These are phyloP conservation scores for Tremella yokohamensis DNA, from an alignment of 768 basidiomycete genomes.

Conservation along the genomic window DNA sequence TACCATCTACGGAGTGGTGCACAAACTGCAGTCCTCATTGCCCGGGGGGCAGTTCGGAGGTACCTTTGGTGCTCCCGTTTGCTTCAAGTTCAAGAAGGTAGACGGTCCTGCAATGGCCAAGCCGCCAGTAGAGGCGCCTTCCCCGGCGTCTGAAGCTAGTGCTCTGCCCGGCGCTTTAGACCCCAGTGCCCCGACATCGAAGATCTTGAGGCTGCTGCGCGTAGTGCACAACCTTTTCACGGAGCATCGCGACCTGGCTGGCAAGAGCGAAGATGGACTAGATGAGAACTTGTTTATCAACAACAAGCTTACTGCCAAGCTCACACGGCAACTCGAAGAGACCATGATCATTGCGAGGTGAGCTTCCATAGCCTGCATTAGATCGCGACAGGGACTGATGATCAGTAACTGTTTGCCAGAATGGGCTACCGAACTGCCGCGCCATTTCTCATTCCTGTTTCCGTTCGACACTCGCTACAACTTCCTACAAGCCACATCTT, in stretches of 20 bases:
- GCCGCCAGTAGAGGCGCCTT: constrained; percentile 26
- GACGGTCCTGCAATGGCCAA: constrained; percentile 64
- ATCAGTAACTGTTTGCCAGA: constrained; percentile 88
- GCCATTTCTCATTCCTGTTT: constrained; percentile 97
- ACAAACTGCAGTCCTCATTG: constrained; percentile 48
- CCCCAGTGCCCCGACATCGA: constrained; percentile 77
- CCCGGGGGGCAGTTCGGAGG: constrained; percentile 14
- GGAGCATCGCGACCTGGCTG: constrained; percentile 46
- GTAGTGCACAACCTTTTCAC: constrained; percentile 80
- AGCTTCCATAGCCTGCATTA: constrained; percentile 23
- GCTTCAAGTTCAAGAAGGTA: constrained; percentile 89
- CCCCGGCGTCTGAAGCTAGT: constrained; percentile 28
- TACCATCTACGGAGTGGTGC: constrained; percentile 94
- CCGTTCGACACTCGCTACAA: constrained; percentile 96
- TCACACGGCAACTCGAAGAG: constrained; percentile 95
- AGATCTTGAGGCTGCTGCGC: constrained; percentile 83
- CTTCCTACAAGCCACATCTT: constrained; percentile 95
- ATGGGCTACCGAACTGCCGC: constrained; percentile 93
- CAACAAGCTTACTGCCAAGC: constrained; percentile 94
- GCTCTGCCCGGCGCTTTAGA: constrained; percentile 70
- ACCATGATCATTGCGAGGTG: constrained; percentile 98
- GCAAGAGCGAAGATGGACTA: constrained; percentile 56
- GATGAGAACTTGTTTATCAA: constrained; percentile 87
- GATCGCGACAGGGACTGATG: not conserved
- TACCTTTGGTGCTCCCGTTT: constrained; percentile 81